Evolutionary conservation across 2,329 filamentous ascomycete species (phyloP).

Genomic region (Trichoderma koningiopsis): DNA sequence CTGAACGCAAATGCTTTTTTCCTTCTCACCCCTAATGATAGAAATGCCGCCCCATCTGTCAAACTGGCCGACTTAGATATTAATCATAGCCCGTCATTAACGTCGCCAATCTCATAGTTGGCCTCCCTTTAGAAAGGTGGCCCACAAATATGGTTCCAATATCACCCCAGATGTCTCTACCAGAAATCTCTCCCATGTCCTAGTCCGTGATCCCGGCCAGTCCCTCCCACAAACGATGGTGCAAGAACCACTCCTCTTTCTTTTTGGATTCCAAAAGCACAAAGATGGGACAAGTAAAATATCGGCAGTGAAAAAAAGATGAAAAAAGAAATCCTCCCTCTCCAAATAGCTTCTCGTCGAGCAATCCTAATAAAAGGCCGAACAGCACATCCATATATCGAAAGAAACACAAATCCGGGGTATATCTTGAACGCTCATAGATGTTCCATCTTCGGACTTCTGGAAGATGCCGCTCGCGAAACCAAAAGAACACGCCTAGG

Average conservation of each 20-base stretch:
- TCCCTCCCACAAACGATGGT: conserved; percentile 25
- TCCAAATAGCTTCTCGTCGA: conserved; percentile 19
- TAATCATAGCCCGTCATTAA: conserved; percentile 26
- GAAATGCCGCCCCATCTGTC: conserved; percentile 20
- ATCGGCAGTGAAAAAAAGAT: conserved; percentile 21
- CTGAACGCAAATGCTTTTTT: conserved; percentile 23
- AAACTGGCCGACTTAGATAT: conserved; percentile 21
- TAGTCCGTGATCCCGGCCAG: conserved; percentile 25
- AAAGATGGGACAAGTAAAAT: conserved; percentile 26
- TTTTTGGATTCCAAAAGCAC: conserved; percentile 19
- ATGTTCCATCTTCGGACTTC: conserved; percentile 23
- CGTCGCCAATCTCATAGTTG: conserved; percentile 26
- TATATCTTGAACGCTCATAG: conserved; percentile 29
- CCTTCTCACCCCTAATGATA: conserved; percentile 22
- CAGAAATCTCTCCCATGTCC: conserved; percentile 18
- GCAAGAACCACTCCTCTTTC: conserved; percentile 9
- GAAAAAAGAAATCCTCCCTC: conserved; percentile 23
- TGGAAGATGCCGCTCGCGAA: conserved; percentile 21
- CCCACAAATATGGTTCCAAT: conserved; percentile 14
- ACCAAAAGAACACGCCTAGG: conserved; percentile 21
- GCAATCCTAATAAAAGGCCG: conserved; percentile 20
- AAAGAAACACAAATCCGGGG: conserved; percentile 30
- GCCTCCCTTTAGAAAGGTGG: conserved; percentile 27
- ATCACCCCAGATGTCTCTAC: conserved; percentile 9
- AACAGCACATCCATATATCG: conserved; percentile 27